Base-by-base conservation (phyloP, 2,329 filamentous ascomycete species). In the Xenosphaeropsis pyriputrescens region DNA sequence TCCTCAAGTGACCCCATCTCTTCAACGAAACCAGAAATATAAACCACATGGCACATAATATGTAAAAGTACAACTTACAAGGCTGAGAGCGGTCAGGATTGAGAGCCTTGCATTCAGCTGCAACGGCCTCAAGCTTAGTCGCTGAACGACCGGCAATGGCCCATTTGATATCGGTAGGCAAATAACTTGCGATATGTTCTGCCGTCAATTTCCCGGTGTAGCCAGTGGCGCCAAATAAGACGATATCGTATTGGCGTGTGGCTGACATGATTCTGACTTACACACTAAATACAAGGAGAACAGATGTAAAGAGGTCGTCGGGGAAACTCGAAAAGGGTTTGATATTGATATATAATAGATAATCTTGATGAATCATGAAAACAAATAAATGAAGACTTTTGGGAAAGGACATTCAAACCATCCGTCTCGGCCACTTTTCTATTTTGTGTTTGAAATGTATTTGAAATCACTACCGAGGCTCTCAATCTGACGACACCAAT, bases 91-190 rank as follows among this genome's bases (percentile, higher is more conserved):
- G 77, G 55, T 93, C 77, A 2, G 76, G 65, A 53, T 82, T 82
- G 41, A 81, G 50, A 40, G 61, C 54, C 49, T 75, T 75, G 54
- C 88, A 68, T 39, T 83, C 74, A 37, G 75, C 63, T 6, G 76
- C 73, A 9, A 95, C 58, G 31, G 62, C 60, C 46, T 80, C 70
- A 4, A 96, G 68, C 57, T 94, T 94, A 35, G 67, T 62, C 35
- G 68, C 63, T n/a, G 83, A 88, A 18, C 88, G 80, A 19, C 88
- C 88, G 34, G 85, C 84, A 39, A 95, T 65, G 12, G 85, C 88
- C 88, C 88, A 95, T 63, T 75, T 85, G 43, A 93, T 57, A 54
- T 85, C 72, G 14, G 80, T 84, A 0, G 86, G 81, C 1, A 85
- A 64, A 45, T 72, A 62, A 12, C 67, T 68, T 37, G 75, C 68